A percentile compares a stretch with the other conserved stretches of the same genome.
phyloP scores from a whole-genome alignment of 805 yeast genomes.

The Wickerhamiella brachini region DNA sequence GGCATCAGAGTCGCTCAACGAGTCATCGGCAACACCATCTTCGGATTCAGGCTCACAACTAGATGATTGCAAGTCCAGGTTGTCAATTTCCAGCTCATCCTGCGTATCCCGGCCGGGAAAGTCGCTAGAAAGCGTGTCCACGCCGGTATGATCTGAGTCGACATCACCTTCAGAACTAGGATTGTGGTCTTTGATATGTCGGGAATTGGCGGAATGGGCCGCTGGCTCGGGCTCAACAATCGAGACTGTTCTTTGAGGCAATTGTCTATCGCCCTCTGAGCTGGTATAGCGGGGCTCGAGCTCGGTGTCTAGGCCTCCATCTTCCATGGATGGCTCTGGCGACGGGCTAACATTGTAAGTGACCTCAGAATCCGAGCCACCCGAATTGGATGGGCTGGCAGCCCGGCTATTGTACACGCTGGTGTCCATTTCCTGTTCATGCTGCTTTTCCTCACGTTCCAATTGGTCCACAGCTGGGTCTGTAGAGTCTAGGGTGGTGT shows the following conservation, averaged over 20 bases:
- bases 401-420: too few species aligned
- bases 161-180: neutral
- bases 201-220: too few species aligned
- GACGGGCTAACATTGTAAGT: neutral
- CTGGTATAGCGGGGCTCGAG: too few species aligned
- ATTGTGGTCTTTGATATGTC: neutral
- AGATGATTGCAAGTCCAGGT: constrained; percentile 8
- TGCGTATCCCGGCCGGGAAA: neutral
- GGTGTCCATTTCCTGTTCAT: neutral
- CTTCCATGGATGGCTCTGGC: too few species aligned
- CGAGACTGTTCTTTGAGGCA: too few species aligned
- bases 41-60: neutral
- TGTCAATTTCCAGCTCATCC: constrained; percentile 10
- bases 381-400: too few species aligned
- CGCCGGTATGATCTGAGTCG: neutral
- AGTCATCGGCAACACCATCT: neutral
- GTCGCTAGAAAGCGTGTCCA: neutral
- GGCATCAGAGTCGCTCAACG: neutral
- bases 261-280: too few species aligned
- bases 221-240: too few species aligned
- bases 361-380: neutral
- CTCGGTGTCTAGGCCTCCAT: too few species aligned
- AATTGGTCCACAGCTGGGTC: constrained; percentile 5
- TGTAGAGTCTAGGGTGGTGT: neutral
- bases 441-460: neutral